A percentile compares a stretch with the other conserved stretches of the same genome.
Conservation (phyloP, 768 basidiomycete genomes). For the Fibroporia radiculosa region DNA sequence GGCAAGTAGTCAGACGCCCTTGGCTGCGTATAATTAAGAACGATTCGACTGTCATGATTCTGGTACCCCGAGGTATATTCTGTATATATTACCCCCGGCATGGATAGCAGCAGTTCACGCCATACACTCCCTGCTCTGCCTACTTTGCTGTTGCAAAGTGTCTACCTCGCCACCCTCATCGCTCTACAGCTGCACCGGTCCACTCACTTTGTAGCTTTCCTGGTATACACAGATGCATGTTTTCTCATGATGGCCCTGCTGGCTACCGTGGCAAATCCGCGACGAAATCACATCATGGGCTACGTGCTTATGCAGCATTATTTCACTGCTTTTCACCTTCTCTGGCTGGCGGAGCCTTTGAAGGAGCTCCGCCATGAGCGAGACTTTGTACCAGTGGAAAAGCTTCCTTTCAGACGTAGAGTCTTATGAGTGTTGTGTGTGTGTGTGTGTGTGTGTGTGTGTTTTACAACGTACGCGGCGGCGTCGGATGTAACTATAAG, state of each 20-base stretch:
- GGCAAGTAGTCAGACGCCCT: no score
- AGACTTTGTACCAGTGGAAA: not conserved
- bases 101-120: not conserved
- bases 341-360: constrained; percentile 2
- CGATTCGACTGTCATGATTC: no score
- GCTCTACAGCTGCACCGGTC: not conserved
- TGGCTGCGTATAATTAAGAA: no score
- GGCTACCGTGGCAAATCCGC: not conserved
- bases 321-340: not conserved
- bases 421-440: constrained; percentile 2
- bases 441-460: constrained; percentile 12
- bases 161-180: not conserved
- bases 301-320: not conserved
- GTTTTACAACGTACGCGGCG: constrained; percentile 10
- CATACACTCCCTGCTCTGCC: not conserved
- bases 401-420: not conserved
- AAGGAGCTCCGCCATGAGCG: constrained; percentile 1
- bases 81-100: no score
- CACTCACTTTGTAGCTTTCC: not conserved
- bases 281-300: constrained; percentile 2
- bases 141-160: not conserved
- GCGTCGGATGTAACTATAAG: constrained; percentile 4
- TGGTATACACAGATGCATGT: not conserved
- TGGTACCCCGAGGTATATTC: no score
- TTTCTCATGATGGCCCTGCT: not conserved